Evolutionary conservation across 2,329 filamentous ascomycete species (phyloP).

Genomic region (Verticillium klebahnii): DNA sequence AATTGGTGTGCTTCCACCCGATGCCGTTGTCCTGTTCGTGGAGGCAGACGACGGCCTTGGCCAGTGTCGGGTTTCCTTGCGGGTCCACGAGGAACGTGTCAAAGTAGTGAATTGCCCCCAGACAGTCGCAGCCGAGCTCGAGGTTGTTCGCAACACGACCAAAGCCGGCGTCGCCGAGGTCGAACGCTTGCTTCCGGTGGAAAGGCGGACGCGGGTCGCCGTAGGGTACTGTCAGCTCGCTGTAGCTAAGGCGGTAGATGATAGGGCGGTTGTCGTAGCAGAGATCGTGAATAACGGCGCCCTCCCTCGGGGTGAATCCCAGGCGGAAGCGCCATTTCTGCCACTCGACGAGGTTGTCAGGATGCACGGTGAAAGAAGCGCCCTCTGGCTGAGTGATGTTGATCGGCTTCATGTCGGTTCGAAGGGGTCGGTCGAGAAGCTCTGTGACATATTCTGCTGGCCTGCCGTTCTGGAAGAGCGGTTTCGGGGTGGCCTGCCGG

Average conservation of each 20-base stretch:
- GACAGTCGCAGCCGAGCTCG: conserved; percentile 63
- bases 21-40: conserved; percentile 71
- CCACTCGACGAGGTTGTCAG: conserved; percentile 49
- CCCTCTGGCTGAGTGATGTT: conserved; percentile 68
- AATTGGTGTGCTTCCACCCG: conserved; percentile 68
- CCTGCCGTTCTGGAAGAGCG: conserved; percentile 36
- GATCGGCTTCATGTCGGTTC: conserved; percentile 61
- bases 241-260: conserved; percentile 62
- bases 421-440: conserved; percentile 39
- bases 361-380: conserved; percentile 56
- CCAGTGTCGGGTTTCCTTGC: conserved; percentile 46
- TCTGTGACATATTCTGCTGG: conserved; percentile 45
- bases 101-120: conserved; percentile 63
- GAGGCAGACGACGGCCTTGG: conserved; percentile 59
- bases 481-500: conserved; percentile 33
- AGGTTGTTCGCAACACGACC: conserved; percentile 66
- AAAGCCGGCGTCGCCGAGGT: conserved; percentile 65
- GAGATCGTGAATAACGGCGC: conserved; percentile 65
- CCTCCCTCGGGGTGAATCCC: conserved; percentile 66
- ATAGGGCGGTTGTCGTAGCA: conserved; percentile 61
- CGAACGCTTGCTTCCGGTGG: conserved; percentile 67
- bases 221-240: conserved; percentile 68
- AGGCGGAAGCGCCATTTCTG: conserved; percentile 68
- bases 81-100: conserved; percentile 49
- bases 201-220: conserved; percentile 61